Conservation (phyloP, 345 rosid species). For the Dipteronia sinensis region DNA sequence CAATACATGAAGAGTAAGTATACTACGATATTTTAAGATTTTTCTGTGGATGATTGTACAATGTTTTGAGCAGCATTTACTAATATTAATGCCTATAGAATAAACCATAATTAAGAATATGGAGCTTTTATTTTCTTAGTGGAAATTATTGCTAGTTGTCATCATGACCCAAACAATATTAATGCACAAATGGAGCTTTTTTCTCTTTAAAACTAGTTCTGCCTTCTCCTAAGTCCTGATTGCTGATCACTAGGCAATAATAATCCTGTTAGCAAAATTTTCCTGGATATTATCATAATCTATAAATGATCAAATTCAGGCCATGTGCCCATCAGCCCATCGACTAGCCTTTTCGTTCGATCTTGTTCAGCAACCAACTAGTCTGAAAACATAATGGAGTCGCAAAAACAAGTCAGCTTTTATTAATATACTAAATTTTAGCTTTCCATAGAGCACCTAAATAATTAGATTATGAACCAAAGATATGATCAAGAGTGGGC, state of each 20-base stretch:
- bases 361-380: constrained; percentile 10
- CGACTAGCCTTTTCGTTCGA: background rate
- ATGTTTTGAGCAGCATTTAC: background rate
- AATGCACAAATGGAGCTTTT: background rate
- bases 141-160: background rate
- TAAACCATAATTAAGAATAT: background rate
- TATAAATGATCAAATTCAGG: background rate
- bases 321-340: background rate
- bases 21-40: background rate
- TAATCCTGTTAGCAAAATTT: constrained; percentile 5
- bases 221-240: background rate
- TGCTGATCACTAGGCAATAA: background rate
- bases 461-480: background rate
- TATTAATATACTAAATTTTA: background rate
- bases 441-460: background rate
- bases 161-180: background rate
- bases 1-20: constrained; percentile 91
- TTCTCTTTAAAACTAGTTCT: background rate
- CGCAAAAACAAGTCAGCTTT: background rate
- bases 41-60: background rate
- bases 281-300: background rate
- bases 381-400: background rate
- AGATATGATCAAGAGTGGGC: background rate
- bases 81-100: background rate
- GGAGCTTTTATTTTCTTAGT: constrained; percentile 1